Percentiles rank a stretch among this genome's conserved stretches.
These are phyloP conservation scores for Talaromyces amestolkiae DNA, from an alignment of 2,329 filamentous ascomycete genomes.

Conservation along the genomic window DNA sequence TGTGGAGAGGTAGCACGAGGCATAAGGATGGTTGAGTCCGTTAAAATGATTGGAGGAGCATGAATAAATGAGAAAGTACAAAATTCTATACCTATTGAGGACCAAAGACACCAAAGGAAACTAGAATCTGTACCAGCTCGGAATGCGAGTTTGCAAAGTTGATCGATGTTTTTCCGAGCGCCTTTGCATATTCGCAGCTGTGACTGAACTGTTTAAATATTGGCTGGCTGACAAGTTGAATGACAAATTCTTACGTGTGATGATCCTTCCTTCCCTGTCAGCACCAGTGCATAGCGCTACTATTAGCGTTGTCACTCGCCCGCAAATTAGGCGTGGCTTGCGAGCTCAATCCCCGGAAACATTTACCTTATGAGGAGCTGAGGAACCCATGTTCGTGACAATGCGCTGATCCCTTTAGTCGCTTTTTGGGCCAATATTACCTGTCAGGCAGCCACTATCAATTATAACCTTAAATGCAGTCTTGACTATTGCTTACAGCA, in stretches of 20 bases:
- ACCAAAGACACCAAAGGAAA: not conserved
- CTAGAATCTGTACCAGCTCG: not conserved
- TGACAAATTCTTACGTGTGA: not conserved
- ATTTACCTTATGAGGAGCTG: not conserved
- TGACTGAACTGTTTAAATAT: not conserved
- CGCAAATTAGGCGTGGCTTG: not conserved
- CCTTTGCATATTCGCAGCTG: not conserved
- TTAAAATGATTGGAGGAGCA: not conserved
- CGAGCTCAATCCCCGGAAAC: not conserved
- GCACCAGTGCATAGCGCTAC: not conserved
- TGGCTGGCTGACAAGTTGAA: not conserved
- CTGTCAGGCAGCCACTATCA: not conserved
- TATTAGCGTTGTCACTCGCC: not conserved
- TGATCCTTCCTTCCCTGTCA: not conserved
- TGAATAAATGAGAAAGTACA: not conserved
- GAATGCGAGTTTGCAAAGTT: not conserved
- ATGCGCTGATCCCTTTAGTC: not conserved
- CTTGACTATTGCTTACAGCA: not conserved
- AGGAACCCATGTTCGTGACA: not conserved
- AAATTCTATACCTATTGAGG: not conserved
- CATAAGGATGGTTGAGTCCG: not conserved
- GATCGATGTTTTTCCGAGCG: not conserved
- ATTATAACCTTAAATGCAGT: not conserved
- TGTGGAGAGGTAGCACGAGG: not conserved
- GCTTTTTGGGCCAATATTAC: not conserved